Conservation (phyloP, 164 flowering plant genomes). For the Magnolia officinalis region DNA sequence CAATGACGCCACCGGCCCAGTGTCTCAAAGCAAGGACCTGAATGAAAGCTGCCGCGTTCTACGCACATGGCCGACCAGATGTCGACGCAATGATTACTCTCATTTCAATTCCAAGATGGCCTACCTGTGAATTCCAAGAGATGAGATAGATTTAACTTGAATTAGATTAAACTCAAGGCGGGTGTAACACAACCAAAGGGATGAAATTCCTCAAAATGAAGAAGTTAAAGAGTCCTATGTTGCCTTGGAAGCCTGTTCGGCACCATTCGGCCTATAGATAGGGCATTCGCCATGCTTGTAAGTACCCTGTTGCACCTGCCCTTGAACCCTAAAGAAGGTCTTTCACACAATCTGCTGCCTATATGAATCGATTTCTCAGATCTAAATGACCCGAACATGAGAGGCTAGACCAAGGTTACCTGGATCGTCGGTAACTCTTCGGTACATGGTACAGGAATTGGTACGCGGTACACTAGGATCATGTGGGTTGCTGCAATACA, state of each 20-base stretch:
- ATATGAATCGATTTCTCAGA: neutral
- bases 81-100: neutral
- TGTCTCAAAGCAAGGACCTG: neutral
- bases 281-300: neutral
- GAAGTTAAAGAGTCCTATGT: neutral
- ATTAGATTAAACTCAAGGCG: neutral
- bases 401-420: too few species aligned
- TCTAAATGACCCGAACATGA: neutral
- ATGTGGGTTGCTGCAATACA: too few species aligned
- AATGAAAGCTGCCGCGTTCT: neutral
- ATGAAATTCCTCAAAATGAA: neutral
- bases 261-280: neutral
- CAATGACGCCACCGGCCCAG: neutral
- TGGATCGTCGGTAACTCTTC: too few species aligned
- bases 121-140: neutral
- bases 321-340: neutral
- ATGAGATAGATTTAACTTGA: neutral
- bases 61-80: neutral
- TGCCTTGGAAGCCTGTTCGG: too few species aligned
- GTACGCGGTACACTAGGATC: too few species aligned
- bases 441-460: too few species aligned
- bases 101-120: neutral
- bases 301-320: neutral
- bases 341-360: neutral
- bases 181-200: neutral